A percentile compares a stretch with the other conserved stretches of the same genome.
phyloP scores from a whole-genome alignment of 768 basidiomycete genomes.

The Tricholoma sp. region DNA sequence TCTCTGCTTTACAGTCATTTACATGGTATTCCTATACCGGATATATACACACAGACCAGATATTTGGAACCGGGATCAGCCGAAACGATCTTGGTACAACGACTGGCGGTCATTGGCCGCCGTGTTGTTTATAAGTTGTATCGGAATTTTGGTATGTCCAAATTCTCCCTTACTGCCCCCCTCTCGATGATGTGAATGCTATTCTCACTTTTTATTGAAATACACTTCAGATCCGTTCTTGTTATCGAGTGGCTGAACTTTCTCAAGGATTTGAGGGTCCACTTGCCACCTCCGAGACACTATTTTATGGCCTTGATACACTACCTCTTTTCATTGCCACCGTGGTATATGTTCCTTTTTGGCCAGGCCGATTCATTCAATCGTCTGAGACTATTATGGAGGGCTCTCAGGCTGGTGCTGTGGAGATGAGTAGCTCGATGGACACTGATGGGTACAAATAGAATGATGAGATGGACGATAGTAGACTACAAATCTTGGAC shows the following conservation, averaged over 20 bases:
- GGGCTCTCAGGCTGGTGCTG: not conserved
- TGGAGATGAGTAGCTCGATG: too few species aligned
- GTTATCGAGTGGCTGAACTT: conserved; percentile 55
- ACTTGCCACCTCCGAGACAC: conserved; percentile 52
- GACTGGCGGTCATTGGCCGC: conserved; percentile 57
- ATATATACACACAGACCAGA: conserved; percentile 36
- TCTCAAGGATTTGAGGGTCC: conserved; percentile 58
- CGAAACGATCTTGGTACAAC: conserved; percentile 35
- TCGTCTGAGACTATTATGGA: not conserved
- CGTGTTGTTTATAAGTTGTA: conserved; percentile 48
- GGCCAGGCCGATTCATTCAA: conserved; percentile 57
- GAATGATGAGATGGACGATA: too few species aligned
- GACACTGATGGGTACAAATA: too few species aligned
- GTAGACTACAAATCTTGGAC: too few species aligned
- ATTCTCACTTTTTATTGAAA: not conserved
- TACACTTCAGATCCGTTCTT: conserved; percentile 50
- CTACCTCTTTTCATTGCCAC: conserved; percentile 63
- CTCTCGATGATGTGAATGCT: too few species aligned
- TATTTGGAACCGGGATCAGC: conserved; percentile 34
- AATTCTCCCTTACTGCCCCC: not conserved
- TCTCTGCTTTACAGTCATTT: conserved; percentile 41
- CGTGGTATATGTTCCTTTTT: conserved; percentile 50
- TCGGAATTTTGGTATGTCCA: conserved; percentile 55
- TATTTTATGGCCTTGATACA: conserved; percentile 64
- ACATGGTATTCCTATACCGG: conserved; percentile 42